Evolutionary conservation across 257 asterid genomes (phyloP), one percentile per base, ranked within the genome.

Genomic region (Nicotiana tomentosiformis): DNA sequence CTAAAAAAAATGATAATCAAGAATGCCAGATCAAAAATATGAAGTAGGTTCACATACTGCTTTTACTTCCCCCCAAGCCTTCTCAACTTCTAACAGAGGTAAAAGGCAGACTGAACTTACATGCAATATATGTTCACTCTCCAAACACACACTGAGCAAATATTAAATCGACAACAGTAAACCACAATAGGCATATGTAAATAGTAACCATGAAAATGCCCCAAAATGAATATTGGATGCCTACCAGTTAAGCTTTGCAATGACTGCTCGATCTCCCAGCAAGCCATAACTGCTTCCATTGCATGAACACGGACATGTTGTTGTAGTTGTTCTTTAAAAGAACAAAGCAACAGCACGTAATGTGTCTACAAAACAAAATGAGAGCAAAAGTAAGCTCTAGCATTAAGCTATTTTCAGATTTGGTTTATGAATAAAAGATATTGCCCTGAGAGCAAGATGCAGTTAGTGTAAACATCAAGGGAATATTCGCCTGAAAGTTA

Each of bases 231-330:
- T n/a, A 43, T 15, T 18, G 53, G 82, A 81, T 7, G 8, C 16
- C 77, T 33, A 90, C 95, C 95, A 85, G 94, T 90, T 68, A 92
- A 84, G 85, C 92, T 89, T 83, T 92, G 96, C 66, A 92, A 88
- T 17, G 96, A 89, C 83, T 92, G 94, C 84, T 92, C 93, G 46
- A 92, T 88, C 84, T 90, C 96, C 94, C 94, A 92, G 85, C 94
- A 90, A 23, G 93, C 93, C 95, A 90, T 90, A 46, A 91, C 93
- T 39, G 93, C 93, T 84, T 91, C 93, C 95, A 90, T 91, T 64
- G 95, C 95, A 77, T 91, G 95, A 77, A 90, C 93, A 37, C 93
- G 91, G 33, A 90, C 94, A 82, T 92, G 94, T 79, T 90, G 96
- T 82, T 92, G 93, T 68, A 90, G 89, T 81, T 92, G 92, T 66